Base-by-base conservation (phyloP, 2,329 filamentous ascomycete genomes). In the Colletotrichum scovillei region DNA sequence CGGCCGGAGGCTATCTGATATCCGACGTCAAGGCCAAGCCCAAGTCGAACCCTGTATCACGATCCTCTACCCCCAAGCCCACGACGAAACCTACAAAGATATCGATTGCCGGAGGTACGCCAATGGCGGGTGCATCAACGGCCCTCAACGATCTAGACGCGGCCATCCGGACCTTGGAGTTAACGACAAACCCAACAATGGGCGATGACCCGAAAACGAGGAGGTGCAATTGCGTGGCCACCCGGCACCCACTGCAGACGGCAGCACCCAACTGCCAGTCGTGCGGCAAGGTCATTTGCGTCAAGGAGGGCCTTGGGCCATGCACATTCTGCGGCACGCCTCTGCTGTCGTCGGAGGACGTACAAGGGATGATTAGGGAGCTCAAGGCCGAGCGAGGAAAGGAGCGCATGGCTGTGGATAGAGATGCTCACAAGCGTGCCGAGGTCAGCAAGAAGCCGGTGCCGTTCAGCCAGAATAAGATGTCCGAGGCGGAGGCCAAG, bases 281-380 rank as follows among this genome's bases (percentile, higher is more conserved):
- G 57, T 99, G 97, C 78, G 97, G 97, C 72, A 98, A 98, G 81
- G 95, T 99, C 14, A 92, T 98, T 67, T 99, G 97, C 81, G 91
- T 97, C 28, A 95, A 97, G 79, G 95, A 99, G 82, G 97, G 97
- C 0, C 87, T 98, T 0, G 96, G 96, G 0, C 96, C 96, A 0
- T 99, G 97, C 82, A 98, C 96, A 0, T 98, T 94, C 79, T 99
- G 97, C 84, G 91, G 92, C 0, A 87, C 89, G 0, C 91, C 94
- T 0, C 86, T 99, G 0, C 85, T 99, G 8, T 92, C 88, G 35
- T 81, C 90, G 0, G 84, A 89, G 4, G 95, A 98, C 67, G 90
- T 98, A 11, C 93, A 97, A 78, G 91, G 89, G 42, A 98, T 99
- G 90, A 93, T 98, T 62, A 89, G 90, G 30, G 92, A 96, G 78